Conservation (phyloP, 1,284 basidiomycete species). For the Heterobasidion irregulare region DNA sequence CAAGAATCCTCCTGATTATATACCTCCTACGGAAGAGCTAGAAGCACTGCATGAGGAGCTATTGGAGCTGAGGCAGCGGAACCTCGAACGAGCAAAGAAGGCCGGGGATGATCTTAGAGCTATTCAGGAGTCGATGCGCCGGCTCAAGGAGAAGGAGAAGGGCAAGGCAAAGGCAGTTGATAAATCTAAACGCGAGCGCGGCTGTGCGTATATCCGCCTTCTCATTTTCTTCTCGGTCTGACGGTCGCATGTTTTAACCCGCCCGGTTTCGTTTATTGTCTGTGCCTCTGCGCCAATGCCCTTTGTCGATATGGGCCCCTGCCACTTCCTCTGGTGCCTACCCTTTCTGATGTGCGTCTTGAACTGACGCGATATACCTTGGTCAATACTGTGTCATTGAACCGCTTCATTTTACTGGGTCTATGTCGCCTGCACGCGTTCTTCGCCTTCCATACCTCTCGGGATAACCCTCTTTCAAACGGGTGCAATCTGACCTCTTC, state of each 20-base stretch:
- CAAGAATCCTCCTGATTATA: slow-evolving; percentile 49
- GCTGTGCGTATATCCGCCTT: slow-evolving; percentile 43
- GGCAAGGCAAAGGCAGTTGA: slow-evolving; percentile 62
- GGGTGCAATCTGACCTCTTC: not conserved
- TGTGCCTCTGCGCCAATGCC: not conserved
- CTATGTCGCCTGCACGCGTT: not conserved
- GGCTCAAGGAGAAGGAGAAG: slow-evolving; percentile 68
- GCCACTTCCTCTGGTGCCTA: no score
- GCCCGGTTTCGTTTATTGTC: not conserved
- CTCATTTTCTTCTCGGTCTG: not conserved
- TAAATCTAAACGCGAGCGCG: slow-evolving; percentile 62
- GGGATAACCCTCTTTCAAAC: not conserved
- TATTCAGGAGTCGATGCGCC: slow-evolving; percentile 61
- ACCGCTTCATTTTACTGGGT: no score
- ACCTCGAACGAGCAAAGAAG: slow-evolving; percentile 55
- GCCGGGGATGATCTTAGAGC: slow-evolving; percentile 60
- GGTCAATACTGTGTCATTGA: no score
- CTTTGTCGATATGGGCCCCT: no score
- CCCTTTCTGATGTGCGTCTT: no score
- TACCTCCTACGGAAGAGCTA: slow-evolving; percentile 69
- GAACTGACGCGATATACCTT: no score
- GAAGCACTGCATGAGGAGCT: slow-evolving; percentile 58
- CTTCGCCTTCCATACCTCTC: not conserved
- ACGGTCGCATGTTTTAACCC: not conserved
- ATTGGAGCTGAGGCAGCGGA: slow-evolving; percentile 39